Evolutionary conservation across 371 early-diverging fungal species (phyloP), one percentile per base, ranked within the genome.

Genomic region (Circinella minor): DNA sequence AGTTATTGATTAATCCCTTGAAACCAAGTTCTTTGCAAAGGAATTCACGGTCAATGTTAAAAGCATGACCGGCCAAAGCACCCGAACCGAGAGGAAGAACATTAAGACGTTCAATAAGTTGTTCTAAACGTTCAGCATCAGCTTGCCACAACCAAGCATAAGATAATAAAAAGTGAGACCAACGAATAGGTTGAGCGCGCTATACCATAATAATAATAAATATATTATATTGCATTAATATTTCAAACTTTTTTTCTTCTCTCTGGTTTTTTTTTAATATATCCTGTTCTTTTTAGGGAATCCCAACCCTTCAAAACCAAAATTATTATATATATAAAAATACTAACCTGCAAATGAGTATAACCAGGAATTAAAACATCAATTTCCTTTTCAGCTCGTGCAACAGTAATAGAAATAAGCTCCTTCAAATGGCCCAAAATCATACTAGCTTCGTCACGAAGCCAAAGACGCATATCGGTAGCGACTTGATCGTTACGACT

Each of bases 121-220:
- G 93, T 39, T 83, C 86, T 38, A 97, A 79, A 39, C 98, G 92
- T 65, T 93, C 89, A 9, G 92, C 89, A 80, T 98, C 98, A 9
- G 91, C 88, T 72, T 95, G 90, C 90, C 92, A 95, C 62, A 87
- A 80, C 91, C 93, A 96, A 7, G 96, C 98, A 76, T 96, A 92
- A 61, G 90, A 88, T 46, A 97, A 78, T 37, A 98, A 82, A 70
- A 93, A 89, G 70, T 98, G 99, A 20, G 93, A 91, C 97, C 97
- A 98, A 48, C 98, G 94, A 66, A 98, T 96, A 15, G 98, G 98
- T 84, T 98, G 99, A 7, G 98, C 99, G n/a, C 97, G 87, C 90
- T 90, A 51, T 15, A n/a, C n/a, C n/a, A n/a, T n/a, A n/a, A n/a
- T n/a, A n/a, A n/a, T n/a, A 64, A 60, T 61, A 59, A 34, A 66